phyloP scores from a whole-genome alignment of 2,329 filamentous ascomycete genomes.

The Escovopsis sp. region DNA sequence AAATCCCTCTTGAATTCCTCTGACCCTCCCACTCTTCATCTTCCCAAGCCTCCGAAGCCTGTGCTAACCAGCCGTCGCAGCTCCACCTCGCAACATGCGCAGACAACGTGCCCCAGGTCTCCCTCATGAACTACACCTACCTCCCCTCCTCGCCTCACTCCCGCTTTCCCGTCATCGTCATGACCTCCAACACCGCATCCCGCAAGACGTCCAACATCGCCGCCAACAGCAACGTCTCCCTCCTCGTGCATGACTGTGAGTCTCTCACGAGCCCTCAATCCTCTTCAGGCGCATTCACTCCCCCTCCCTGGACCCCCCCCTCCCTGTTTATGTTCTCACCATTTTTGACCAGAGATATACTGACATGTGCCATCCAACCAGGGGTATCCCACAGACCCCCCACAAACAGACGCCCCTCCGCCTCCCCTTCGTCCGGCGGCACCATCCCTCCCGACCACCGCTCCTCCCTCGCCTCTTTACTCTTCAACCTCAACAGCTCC shows the following conservation, averaged over 20 bases:
- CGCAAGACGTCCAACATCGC: conserved; percentile 71
- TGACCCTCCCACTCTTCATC: no score
- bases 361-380: conserved; percentile 9
- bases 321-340: no score
- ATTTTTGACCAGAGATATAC: background rate
- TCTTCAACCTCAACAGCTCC: conserved; percentile 82
- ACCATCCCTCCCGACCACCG: conserved; percentile 49
- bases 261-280: no score
- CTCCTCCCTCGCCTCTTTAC: conserved; percentile 64
- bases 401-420: conserved; percentile 44
- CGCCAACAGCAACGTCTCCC: conserved; percentile 71
- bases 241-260: conserved; percentile 81
- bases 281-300: no score
- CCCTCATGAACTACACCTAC: conserved; percentile 98
- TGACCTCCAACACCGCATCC: conserved; percentile 71
- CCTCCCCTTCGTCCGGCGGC: conserved; percentile 29
- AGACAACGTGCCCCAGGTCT: conserved; percentile 72
- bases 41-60: no score
- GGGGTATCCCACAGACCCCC: conserved; percentile 86
- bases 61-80: no score
- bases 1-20: no score
- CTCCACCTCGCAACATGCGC: conserved; percentile 89
- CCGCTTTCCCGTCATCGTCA: conserved; percentile 66
- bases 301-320: no score
- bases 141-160: conserved; percentile 61